These are phyloP conservation scores for Alternaria triticina DNA, from an alignment of 2,329 filamentous ascomycete genomes.

Conservation along the genomic window DNA sequence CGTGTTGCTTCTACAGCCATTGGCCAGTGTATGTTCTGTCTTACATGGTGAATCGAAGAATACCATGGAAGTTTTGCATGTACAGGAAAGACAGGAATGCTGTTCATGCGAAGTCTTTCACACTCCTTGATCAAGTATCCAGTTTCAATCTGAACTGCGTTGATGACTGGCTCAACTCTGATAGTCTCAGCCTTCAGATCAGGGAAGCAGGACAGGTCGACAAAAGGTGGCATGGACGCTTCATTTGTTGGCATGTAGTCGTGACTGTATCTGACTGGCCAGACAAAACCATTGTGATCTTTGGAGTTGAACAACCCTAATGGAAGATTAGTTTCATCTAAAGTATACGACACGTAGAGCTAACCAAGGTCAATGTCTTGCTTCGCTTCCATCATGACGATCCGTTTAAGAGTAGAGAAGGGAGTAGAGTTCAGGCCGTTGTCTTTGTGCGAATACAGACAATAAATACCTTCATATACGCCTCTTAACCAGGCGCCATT, in stretches of 20 bases:
- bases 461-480: not conserved
- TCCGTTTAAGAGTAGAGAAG: not conserved
- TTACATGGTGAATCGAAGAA: not conserved
- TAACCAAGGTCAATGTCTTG: not conserved
- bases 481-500: not conserved
- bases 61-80: not conserved
- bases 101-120: not conserved
- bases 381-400: not conserved
- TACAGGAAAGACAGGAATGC: not conserved
- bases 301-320: not conserved
- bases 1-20: not conserved
- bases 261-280: not conserved
- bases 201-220: not conserved
- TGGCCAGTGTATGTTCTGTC: not conserved
- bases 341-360: not conserved
- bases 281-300: not conserved
- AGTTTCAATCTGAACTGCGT: not conserved
- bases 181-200: not conserved
- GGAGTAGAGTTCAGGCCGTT: not conserved
- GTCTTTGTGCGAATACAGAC: not conserved
- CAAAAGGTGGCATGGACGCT: not conserved
- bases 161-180: not conserved
- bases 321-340: not conserved
- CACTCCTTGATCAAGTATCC: not conserved
- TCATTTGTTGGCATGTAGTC: not conserved